Percentiles rank a stretch among this genome's conserved stretches.
These are phyloP conservation scores for Claviceps pazoutovae DNA, from an alignment of 2,329 filamentous ascomycete species.

Conservation along the genomic window DNA sequence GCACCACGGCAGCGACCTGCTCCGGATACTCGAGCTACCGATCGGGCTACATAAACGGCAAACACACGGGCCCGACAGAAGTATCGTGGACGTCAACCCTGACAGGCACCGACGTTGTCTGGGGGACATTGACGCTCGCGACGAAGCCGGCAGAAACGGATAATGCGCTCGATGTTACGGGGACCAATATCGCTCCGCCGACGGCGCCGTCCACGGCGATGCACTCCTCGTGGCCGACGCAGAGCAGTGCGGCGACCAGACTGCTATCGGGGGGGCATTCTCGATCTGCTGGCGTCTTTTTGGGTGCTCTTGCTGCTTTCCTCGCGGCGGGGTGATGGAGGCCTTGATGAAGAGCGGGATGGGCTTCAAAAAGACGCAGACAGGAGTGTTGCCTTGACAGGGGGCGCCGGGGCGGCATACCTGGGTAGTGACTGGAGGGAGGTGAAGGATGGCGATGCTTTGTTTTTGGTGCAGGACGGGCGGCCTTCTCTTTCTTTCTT, in stretches of 20 bases:
- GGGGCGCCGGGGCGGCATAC: too few species aligned
- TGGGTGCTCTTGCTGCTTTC: background rate
- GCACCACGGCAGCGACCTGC: constrained; percentile 30
- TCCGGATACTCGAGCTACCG: constrained; percentile 33
- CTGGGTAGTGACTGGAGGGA: too few species aligned
- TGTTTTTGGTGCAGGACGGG: too few species aligned
- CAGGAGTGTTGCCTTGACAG: background rate
- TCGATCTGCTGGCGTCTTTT: background rate
- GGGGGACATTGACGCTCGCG: constrained; percentile 30
- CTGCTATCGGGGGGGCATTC: background rate
- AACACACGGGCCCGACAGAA: constrained; percentile 28
- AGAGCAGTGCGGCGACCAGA: background rate
- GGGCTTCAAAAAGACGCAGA: background rate
- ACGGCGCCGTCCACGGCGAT: constrained; percentile 6
- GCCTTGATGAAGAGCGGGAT: background rate
- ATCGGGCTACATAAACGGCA: constrained; percentile 23
- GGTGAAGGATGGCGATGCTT: too few species aligned
- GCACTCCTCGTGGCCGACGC: constrained; percentile 5
- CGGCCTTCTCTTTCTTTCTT: too few species aligned
- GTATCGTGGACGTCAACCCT: constrained; percentile 32
- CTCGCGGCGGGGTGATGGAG: background rate
- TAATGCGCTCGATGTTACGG: constrained; percentile 14
- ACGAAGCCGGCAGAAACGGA: constrained; percentile 20
- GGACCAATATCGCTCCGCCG: constrained; percentile 7
- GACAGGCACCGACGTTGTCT: constrained; percentile 25